Evolutionary conservation across 2,329 filamentous ascomycete species (phyloP).

Genomic region (Calonectria montana): DNA sequence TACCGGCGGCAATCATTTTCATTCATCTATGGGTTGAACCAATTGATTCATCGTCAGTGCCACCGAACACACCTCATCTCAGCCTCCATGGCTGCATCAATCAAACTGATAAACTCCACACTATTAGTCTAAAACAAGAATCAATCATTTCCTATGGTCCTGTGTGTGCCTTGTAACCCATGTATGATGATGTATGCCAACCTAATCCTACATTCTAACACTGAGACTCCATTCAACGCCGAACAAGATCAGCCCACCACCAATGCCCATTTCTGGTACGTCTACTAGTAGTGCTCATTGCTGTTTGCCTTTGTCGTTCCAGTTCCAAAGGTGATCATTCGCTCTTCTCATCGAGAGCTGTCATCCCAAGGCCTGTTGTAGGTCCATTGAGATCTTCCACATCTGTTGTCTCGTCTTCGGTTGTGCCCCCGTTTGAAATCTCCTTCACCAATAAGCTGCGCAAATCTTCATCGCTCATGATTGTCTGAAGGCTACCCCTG

Average conservation of each 20-base stretch:
- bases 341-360: slow-evolving; percentile 37
- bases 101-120: background rate
- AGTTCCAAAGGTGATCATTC: background rate
- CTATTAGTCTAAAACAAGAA: background rate
- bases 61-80: background rate
- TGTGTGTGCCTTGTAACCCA: background rate
- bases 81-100: background rate
- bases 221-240: slow-evolving; percentile 11
- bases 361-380: slow-evolving; percentile 41
- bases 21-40: background rate
- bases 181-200: background rate
- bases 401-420: slow-evolving; percentile 51
- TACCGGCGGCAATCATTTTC: background rate
- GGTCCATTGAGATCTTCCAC: slow-evolving; percentile 44
- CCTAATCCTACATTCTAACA: background rate
- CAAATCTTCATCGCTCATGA: slow-evolving; percentile 71
- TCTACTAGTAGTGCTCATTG: background rate
- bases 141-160: background rate
- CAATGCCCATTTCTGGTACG: background rate
- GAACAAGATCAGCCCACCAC: background rate
- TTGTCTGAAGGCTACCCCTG: slow-evolving; percentile 67
- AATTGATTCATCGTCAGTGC: too few species aligned
- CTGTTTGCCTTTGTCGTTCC: background rate
- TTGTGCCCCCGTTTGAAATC: slow-evolving; percentile 46
- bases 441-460: slow-evolving; percentile 58